phyloP scores from a whole-genome alignment of 495 filamentous ascomycete genomes.

The Trichocladium uniseriatum region DNA sequence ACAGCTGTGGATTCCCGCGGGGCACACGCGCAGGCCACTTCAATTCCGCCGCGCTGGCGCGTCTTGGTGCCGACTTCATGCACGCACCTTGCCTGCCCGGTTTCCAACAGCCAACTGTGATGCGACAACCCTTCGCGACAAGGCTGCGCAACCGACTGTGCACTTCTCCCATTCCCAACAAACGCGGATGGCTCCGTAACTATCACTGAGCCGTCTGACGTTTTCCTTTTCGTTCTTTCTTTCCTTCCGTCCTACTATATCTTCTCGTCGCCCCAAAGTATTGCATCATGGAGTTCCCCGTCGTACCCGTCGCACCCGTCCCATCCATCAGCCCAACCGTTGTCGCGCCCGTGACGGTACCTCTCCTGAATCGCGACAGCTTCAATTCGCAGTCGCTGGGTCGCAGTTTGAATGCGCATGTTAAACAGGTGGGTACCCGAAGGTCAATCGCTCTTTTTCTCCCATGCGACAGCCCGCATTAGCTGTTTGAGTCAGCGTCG shows the following conservation, averaged over 20 bases:
- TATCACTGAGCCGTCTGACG: background rate
- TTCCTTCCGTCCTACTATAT: background rate
- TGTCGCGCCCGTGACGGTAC: conserved; percentile 11
- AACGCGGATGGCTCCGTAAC: background rate
- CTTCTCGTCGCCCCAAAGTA: background rate
- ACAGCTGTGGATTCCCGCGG: background rate
- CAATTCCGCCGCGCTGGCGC: background rate
- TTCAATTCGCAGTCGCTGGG: conserved; percentile 38
- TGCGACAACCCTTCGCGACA: background rate
- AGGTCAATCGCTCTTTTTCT: conserved; percentile 8
- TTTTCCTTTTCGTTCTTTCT: background rate
- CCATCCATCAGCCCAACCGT: background rate
- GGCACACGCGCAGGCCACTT: background rate
- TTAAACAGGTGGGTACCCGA: conserved; percentile 37
- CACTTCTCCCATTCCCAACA: background rate
- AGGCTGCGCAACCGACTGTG: background rate
- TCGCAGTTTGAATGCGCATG: conserved; percentile 31
- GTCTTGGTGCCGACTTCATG: background rate
- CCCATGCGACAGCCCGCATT: background rate
- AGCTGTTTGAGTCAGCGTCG: too few species aligned
- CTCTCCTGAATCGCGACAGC: conserved; percentile 24
- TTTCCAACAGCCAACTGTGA: background rate
- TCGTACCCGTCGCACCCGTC: background rate
- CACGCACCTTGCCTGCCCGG: background rate
- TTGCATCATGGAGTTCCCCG: conserved; percentile 4